phyloP scores from a whole-genome alignment of 805 yeast genomes.

The Spathaspora boniae region DNA sequence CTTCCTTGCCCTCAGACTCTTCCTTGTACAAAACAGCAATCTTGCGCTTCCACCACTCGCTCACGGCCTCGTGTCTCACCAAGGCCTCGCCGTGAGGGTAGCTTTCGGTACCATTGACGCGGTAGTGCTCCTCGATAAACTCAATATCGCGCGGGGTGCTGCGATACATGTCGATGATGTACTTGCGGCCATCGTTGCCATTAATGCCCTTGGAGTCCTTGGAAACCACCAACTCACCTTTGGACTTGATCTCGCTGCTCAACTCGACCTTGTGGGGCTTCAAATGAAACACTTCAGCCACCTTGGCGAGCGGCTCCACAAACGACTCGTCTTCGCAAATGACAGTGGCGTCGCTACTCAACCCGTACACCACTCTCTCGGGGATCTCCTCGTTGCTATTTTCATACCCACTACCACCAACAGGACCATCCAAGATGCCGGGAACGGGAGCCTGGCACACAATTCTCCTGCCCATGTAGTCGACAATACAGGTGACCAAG shows the following conservation, averaged over 20 bases:
- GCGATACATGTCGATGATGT: constrained; percentile 79
- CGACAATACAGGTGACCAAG: constrained; percentile 81
- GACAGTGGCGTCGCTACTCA: constrained; percentile 53
- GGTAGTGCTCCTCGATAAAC: constrained; percentile 60
- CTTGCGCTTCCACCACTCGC: constrained; percentile 80
- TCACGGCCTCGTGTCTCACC: constrained; percentile 84
- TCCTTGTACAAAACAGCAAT: constrained; percentile 50
- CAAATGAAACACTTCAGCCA: constrained; percentile 76
- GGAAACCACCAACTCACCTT: constrained; percentile 58
- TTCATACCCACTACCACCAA: constrained; percentile 34
- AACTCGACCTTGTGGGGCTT: constrained; percentile 61
- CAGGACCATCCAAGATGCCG: constrained; percentile 57
- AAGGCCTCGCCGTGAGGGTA: constrained; percentile 83
- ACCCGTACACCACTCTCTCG: constrained; percentile 70
- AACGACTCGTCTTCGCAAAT: constrained; percentile 53
- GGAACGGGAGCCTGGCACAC: constrained; percentile 96
- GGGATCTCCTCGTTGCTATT: constrained; percentile 36
- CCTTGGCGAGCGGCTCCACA: constrained; percentile 49
- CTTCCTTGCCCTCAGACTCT: constrained; percentile 47
- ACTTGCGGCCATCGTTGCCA: constrained; percentile 83
- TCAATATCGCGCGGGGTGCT: constrained; percentile 81
- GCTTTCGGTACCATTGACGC: constrained; percentile 26
- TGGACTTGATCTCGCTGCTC: constrained; percentile 37
- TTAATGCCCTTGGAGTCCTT: constrained; percentile 79
- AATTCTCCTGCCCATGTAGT: constrained; percentile 83